These are phyloP conservation scores for Cordyceps javanica DNA, from an alignment of 2,329 filamentous ascomycete species.

Conservation along the genomic window DNA sequence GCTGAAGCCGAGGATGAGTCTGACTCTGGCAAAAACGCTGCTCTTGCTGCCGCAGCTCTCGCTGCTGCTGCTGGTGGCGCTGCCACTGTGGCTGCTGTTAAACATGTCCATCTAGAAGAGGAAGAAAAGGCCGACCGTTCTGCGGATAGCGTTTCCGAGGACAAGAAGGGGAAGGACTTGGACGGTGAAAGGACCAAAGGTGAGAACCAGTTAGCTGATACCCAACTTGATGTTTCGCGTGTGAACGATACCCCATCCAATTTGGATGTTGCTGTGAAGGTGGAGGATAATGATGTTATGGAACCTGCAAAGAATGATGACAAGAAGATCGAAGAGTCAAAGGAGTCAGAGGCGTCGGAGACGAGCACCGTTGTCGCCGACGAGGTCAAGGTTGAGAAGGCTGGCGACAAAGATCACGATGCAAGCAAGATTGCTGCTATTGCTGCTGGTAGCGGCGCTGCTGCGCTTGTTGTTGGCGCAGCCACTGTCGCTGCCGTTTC, in stretches of 20 bases:
- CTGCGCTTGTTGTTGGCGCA: not conserved
- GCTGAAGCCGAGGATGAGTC: not conserved
- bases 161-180: not conserved
- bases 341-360: conserved; percentile 8
- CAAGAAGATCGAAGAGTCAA: conserved; percentile 3
- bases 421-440: conserved; percentile 1
- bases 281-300: conserved; percentile 4
- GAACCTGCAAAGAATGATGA: conserved; percentile 4
- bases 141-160: conserved; percentile 3
- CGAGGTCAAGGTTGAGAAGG: conserved; percentile 4
- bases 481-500: not conserved
- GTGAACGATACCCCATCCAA: conserved; percentile 10
- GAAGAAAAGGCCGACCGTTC: conserved; percentile 9
- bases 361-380: conserved; percentile 10
- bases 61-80: conserved; percentile 1
- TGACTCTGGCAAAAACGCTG: not conserved
- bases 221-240: conserved; percentile 10
- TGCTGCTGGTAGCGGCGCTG: not conserved
- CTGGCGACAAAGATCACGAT: not conserved
- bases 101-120: not conserved
- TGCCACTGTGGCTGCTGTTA: conserved; percentile 4
- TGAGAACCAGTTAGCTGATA: conserved; percentile 10
- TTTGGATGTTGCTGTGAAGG: conserved; percentile 2
- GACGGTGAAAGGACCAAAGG: conserved; percentile 21
- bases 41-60: conserved; percentile 2